These are phyloP conservation scores for Cyberlindnera petersonii DNA, from an alignment of 805 yeast genomes.

Conservation along the genomic window DNA sequence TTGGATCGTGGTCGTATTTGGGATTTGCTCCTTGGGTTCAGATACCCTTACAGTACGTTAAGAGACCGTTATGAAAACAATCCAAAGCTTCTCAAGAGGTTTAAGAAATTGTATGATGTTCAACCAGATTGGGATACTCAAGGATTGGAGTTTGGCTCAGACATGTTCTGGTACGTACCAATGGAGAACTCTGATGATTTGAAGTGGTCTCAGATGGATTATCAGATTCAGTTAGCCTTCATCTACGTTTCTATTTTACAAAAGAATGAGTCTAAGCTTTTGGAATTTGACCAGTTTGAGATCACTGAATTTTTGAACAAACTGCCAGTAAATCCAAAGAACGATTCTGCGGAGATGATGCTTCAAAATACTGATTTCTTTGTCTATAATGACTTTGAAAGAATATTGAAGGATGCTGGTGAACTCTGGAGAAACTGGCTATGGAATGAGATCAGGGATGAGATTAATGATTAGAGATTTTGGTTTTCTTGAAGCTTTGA, in stretches of 20 bases:
- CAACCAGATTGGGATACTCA: constrained; percentile 1
- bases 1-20: constrained; percentile 83
- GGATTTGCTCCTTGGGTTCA: constrained; percentile 84
- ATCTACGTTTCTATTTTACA: constrained; percentile 75
- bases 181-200: constrained; percentile 24
- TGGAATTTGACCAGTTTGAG: constrained; percentile 89
- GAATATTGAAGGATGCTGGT: constrained; percentile 72
- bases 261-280: constrained; percentile 69
- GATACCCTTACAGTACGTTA: constrained; percentile 36
- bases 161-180: constrained; percentile 23
- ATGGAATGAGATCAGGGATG: constrained; percentile 54
- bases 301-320: constrained; percentile 72
- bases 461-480: constrained; percentile 17
- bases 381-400: constrained; percentile 63
- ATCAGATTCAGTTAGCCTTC: constrained; percentile 73
- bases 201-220: constrained; percentile 61
- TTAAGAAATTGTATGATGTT: constrained; percentile 21
- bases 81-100: constrained; percentile 20
- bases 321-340: constrained; percentile 18
- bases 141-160: constrained; percentile 11
- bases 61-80: constrained; percentile 10
- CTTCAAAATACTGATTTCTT: constrained; percentile 25
- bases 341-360: constrained; percentile 27
- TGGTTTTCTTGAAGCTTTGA: not conserved
- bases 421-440: constrained; percentile 86